Conservation (phyloP, 2,329 filamentous ascomycete genomes). For the Ophiostoma perfectum region DNA sequence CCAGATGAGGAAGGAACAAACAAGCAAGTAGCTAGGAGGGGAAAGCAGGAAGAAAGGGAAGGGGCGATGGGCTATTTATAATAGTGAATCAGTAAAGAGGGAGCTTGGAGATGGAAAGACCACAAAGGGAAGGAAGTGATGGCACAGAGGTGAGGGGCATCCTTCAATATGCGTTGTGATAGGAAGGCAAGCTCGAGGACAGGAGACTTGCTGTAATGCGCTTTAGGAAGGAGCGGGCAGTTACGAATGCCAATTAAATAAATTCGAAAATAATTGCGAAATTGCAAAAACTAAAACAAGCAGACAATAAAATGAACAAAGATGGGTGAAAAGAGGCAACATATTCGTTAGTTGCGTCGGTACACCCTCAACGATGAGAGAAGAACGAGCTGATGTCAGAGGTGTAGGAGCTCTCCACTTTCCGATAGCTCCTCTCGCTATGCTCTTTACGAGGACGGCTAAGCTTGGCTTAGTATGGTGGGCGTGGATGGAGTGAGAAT, state of each 20-base stretch:
- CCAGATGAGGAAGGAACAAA: slow-evolving; percentile 3
- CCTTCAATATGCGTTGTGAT: not conserved
- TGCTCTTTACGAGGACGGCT: not conserved
- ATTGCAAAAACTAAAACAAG: not conserved
- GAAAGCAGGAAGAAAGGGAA: not conserved
- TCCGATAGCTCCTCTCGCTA: slow-evolving; percentile 11
- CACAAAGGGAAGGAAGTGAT: slow-evolving; percentile 8
- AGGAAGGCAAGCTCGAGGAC: slow-evolving; percentile 1
- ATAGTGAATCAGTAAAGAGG: not conserved
- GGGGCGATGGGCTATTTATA: slow-evolving; percentile 7
- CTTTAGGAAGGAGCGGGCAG: slow-evolving; percentile 3
- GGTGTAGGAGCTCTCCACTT: slow-evolving; percentile 15
- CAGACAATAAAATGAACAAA: not conserved
- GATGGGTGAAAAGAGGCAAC: not conserved
- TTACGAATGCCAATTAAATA: not conserved
- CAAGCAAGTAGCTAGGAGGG: not conserved
- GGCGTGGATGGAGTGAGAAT: slow-evolving; percentile 4
- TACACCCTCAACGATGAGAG: not conserved
- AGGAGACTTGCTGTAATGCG: not conserved
- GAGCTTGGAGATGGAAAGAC: not conserved
- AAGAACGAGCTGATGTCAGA: slow-evolving; percentile 22
- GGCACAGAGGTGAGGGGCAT: slow-evolving; percentile 8
- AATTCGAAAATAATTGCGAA: not conserved
- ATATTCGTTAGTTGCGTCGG: not conserved
- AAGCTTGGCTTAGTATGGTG: not conserved